These are phyloP conservation scores for Aspergillus sojae DNA, from an alignment of 2,329 filamentous ascomycete genomes.

Conservation along the genomic window DNA sequence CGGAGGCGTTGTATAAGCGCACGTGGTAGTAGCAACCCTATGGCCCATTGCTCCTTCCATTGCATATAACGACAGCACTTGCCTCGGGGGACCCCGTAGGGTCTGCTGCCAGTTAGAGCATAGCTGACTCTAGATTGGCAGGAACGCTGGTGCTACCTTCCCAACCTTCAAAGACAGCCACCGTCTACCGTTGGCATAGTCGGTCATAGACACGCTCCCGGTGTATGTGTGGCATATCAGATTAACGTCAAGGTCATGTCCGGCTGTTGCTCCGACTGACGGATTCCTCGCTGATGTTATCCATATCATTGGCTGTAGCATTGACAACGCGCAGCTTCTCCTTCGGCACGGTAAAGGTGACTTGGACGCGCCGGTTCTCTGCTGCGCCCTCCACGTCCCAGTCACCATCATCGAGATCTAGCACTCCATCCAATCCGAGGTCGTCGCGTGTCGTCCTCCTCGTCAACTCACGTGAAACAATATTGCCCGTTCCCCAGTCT, in stretches of 20 bases:
- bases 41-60: too few species aligned
- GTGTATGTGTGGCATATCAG: not conserved
- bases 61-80: too few species aligned
- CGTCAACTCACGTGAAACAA: constrained; percentile 22
- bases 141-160: constrained; percentile 77
- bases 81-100: constrained; percentile 58
- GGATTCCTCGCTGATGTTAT: constrained; percentile 33
- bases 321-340: constrained; percentile 89
- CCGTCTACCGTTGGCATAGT: constrained; percentile 40
- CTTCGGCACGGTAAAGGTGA: constrained; percentile 93
- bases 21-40: too few species aligned
- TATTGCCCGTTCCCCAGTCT: constrained; percentile 53
- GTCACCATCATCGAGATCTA: constrained; percentile 50
- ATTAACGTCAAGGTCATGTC: not conserved
- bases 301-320: constrained; percentile 52
- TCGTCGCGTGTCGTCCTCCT: constrained; percentile 27
- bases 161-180: constrained; percentile 76
- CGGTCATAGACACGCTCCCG: too few species aligned
- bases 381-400: constrained; percentile 78
- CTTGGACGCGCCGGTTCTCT: constrained; percentile 71
- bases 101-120: constrained; percentile 74
- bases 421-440: constrained; percentile 27
- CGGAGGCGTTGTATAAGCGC: too few species aligned
- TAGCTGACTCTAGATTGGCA: constrained; percentile 77
- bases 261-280: constrained; percentile 27